A percentile compares a stretch with the other conserved stretches of the same genome.
These are phyloP conservation scores for Penicillium cosmopolitanum DNA, from an alignment of 495 filamentous ascomycete species.

Conservation along the genomic window DNA sequence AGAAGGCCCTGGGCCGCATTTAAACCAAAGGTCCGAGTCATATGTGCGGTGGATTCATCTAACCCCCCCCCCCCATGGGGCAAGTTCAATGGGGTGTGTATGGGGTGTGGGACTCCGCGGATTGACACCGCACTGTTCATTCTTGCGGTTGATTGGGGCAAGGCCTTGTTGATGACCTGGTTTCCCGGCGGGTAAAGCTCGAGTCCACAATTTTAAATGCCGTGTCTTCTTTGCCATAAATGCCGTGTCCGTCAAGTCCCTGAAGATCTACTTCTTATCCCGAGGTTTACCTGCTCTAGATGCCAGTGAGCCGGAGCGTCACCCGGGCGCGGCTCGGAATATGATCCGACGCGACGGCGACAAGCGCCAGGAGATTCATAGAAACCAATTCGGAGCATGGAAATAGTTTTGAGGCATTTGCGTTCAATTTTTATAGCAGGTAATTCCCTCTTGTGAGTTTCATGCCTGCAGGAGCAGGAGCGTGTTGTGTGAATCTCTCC, in stretches of 20 bases:
- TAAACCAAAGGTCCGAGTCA: neutral
- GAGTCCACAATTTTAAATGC: neutral
- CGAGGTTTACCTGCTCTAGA: constrained; percentile 15
- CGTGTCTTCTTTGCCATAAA: neutral
- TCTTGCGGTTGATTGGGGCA: neutral
- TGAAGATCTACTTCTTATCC: neutral
- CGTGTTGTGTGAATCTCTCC: no score
- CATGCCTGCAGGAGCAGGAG: no score
- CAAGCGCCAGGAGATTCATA: neutral
- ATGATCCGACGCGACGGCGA: constrained; percentile 6
- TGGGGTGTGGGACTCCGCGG: constrained; percentile 14
- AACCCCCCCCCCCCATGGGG: constrained; percentile 18
- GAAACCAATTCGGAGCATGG: neutral
- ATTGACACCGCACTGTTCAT: constrained; percentile 1
- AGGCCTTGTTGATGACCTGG: neutral
- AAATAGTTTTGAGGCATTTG: no score
- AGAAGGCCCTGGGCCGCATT: neutral
- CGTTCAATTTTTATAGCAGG: no score
- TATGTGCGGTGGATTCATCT: neutral
- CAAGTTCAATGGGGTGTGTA: neutral
- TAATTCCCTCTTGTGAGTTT: no score
- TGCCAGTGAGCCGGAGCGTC: constrained; percentile 9
- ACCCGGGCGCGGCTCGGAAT: constrained; percentile 19
- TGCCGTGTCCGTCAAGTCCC: neutral
- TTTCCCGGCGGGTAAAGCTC: neutral